These are phyloP conservation scores for Pestalotiopsis sp. DNA, from an alignment of 2,329 filamentous ascomycete genomes.

Conservation along the genomic window DNA sequence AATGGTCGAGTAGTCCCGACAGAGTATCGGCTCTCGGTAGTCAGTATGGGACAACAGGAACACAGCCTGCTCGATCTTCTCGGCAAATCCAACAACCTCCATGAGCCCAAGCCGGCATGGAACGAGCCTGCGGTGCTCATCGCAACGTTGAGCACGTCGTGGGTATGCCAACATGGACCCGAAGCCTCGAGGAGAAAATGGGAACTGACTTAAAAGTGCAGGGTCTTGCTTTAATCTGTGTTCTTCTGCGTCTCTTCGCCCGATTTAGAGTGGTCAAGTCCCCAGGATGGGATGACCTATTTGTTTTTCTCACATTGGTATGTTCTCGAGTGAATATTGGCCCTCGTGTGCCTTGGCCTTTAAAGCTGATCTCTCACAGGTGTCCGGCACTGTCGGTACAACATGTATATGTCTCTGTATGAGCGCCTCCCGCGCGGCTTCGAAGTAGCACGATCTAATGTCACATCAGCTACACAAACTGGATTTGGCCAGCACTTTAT, in stretches of 20 bases:
- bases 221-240: conserved; percentile 14
- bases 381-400: conserved; percentile 4
- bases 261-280: conserved; percentile 18
- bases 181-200: neutral
- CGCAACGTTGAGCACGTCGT: conserved; percentile 13
- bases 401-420: conserved; percentile 8
- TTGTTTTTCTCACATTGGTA: conserved; percentile 18
- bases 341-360: neutral
- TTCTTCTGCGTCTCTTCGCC: conserved; percentile 22
- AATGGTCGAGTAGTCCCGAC: neutral
- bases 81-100: conserved; percentile 19
- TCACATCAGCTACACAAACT: conserved; percentile 15
- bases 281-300: conserved; percentile 24
- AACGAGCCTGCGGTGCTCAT: conserved; percentile 18
- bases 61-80: conserved; percentile 15
- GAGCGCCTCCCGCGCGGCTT: neutral
- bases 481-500: conserved; percentile 22
- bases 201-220: neutral
- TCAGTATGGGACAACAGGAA: conserved; percentile 13
- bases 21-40: neutral
- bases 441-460: neutral
- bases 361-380: neutral
- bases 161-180: conserved; percentile 9
- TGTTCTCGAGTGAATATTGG: neutral
- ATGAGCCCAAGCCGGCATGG: conserved; percentile 21